These are phyloP conservation scores for Eucalyptus erythrocorys DNA, from an alignment of 345 rosid genomes.

Conservation along the genomic window DNA sequence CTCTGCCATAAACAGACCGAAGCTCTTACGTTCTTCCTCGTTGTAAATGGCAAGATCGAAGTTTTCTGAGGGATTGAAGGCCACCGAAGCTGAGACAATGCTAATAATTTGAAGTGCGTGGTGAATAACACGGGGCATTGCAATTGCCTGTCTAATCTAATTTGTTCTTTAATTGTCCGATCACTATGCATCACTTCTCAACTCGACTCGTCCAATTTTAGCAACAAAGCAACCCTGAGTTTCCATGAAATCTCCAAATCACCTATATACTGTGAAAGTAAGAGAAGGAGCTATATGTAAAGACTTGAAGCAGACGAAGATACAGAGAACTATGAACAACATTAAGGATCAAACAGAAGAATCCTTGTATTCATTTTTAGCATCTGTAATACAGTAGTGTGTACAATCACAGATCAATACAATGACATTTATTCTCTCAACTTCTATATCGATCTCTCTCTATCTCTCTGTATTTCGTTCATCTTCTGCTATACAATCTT, in stretches of 20 bases:
- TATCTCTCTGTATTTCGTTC: too few relatives aligned
- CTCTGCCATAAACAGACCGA: not conserved
- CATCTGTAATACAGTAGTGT: too few relatives aligned
- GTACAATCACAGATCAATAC: too few relatives aligned
- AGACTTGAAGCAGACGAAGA: too few relatives aligned
- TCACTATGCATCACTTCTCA: not conserved
- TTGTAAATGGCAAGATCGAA: not conserved
- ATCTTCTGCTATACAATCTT: too few relatives aligned
- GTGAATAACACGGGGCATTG: not conserved
- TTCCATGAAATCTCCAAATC: not conserved
- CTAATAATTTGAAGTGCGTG: not conserved
- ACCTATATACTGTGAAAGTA: not conserved
- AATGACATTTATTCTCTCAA: too few relatives aligned
- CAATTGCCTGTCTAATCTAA: not conserved
- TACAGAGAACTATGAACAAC: too few relatives aligned
- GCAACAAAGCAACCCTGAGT: not conserved
- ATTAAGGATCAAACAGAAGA: too few relatives aligned
- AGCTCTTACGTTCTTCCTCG: not conserved
- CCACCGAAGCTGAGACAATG: not conserved
- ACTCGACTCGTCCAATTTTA: not conserved
- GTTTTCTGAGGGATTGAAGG: not conserved
- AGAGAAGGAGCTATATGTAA: too few relatives aligned
- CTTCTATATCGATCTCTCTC: too few relatives aligned
- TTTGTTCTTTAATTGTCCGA: not conserved
- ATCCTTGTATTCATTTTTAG: too few relatives aligned